Evolutionary conservation across 805 yeast species (phyloP).

Genomic region (Saturnispora silvae): DNA sequence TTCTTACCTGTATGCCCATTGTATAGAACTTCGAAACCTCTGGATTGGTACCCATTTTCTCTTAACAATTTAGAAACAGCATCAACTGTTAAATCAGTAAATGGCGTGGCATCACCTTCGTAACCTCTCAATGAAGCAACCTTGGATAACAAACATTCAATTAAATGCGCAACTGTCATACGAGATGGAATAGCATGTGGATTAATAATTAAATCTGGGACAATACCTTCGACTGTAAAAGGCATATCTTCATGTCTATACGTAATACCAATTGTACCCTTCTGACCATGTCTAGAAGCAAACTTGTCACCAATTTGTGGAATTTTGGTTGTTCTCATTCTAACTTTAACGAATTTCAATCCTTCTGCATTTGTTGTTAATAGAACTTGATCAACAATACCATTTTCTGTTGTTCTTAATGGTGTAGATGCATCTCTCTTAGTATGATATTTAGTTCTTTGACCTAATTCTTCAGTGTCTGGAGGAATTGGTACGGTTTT

Average conservation of each 20-base stretch:
- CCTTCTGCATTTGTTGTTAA: constrained; percentile 98
- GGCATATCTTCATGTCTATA: constrained; percentile 99
- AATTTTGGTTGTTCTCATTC: constrained; percentile 97
- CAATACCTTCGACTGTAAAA: constrained; percentile 87
- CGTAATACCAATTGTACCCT: constrained; percentile 99
- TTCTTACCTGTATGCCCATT: constrained; percentile 98
- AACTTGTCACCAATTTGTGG: constrained; percentile 99
- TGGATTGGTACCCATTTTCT: constrained; percentile 93
- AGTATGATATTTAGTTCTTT: constrained; percentile 95
- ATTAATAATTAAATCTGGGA: constrained; percentile 93
- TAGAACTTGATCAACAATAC: constrained; percentile 96
- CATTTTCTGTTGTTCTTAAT: constrained; percentile 89
- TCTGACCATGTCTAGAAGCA: constrained; percentile 99
- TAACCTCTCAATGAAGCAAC: constrained; percentile 90
- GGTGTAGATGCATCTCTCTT: constrained; percentile 99
- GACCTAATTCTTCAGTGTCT: constrained; percentile 96
- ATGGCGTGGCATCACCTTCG: constrained; percentile 99
- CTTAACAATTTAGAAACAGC: constrained; percentile 86
- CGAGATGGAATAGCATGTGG: constrained; percentile 99
- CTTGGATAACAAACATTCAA: constrained; percentile 92
- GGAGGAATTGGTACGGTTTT: constrained; percentile 99
- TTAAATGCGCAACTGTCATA: constrained; percentile 99
- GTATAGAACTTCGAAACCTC: constrained; percentile 98
- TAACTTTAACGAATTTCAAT: constrained; percentile 89
- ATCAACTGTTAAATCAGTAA: constrained; percentile 96